These are phyloP conservation scores for Camellia japonica DNA, from an alignment of 148 eudicot genomes.

Conservation along the genomic window DNA sequence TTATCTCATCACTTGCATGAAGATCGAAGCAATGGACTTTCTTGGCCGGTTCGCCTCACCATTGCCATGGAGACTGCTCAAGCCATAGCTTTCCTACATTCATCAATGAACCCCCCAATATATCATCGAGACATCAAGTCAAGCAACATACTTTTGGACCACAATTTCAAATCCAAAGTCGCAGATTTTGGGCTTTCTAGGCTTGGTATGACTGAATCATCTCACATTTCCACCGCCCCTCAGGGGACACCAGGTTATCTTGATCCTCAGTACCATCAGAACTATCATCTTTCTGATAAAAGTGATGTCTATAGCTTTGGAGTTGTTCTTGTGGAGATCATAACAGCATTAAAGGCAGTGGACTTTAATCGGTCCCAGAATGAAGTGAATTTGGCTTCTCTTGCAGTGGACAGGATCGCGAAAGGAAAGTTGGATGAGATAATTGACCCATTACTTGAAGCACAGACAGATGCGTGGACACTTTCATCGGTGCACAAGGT, in stretches of 20 bases:
- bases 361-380: slow-evolving; percentile 50
- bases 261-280: slow-evolving; percentile 77
- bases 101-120: slow-evolving; percentile 57
- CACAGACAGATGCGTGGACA: slow-evolving; percentile 30
- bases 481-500: slow-evolving; percentile 38
- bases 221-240: slow-evolving; percentile 72
- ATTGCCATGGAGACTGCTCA: slow-evolving; percentile 63
- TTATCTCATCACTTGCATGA: slow-evolving; percentile 50
- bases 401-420: slow-evolving; percentile 44
- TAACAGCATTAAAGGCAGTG: slow-evolving; percentile 53
- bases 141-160: slow-evolving; percentile 66
- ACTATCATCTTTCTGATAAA: slow-evolving; percentile 62
- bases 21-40: slow-evolving; percentile 35
- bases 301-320: slow-evolving; percentile 78
- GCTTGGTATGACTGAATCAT: slow-evolving; percentile 52
- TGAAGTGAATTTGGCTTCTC: slow-evolving; percentile 62
- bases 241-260: slow-evolving; percentile 80
- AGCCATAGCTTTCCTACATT: slow-evolving; percentile 69
- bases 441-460: slow-evolving; percentile 48
- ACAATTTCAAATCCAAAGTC: slow-evolving; percentile 53
- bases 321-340: slow-evolving; percentile 66
- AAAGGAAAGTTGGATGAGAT: slow-evolving; percentile 50
- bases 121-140: slow-evolving; percentile 78
- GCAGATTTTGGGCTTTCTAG: slow-evolving; percentile 82
- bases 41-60: slow-evolving; percentile 51